Evolutionary conservation across 2,329 filamentous ascomycete genomes (phyloP), one percentile per base, ranked within the genome.

Genomic region (Tolypocladium pustulatum): DNA sequence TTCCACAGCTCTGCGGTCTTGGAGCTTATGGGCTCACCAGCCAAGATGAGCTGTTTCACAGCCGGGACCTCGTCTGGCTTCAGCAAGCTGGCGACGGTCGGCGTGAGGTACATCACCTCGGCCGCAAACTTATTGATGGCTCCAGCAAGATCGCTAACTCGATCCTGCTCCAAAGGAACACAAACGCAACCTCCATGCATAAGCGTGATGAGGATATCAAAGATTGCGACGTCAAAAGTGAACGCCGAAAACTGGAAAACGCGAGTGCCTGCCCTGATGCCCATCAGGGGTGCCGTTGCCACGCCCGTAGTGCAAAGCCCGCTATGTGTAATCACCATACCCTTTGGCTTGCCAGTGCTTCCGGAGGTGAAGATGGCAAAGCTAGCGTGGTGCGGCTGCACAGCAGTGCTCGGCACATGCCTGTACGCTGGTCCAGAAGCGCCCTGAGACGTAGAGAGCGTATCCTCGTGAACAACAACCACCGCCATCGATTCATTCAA

Each of bases 261-360:
- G 1, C 61, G 60, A 36, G 57, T 58, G 0, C 58, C 56, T 12
- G 60, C 43, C 12, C 60, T 54, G 9, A 61, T 56, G 9, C 55
- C 46, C 4, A 62, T 37, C 22, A 51, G 57, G 56, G 38, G 61
- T 34, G 34, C 51, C 36, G 41, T 46, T 9, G 41, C 41, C 1
- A 46, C 46, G 8, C 43, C 54, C 12, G 59, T 61, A 3, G 57
- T 60, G 17, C 60, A 63, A 6, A 62, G 38, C 25, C 40, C 58
- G 10, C 54, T 37, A n/a, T 59, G 56, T 56, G 56, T 36, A 3
- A 60, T 36, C 0, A 60, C 55, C 1, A 61, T 54, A 0, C 61
- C 80, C 65, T 84, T 84, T 0, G 81, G 81, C 17, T 70, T 71
- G 5, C 81, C 81, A 0, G 81, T 83, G 32, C 76, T 82, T n/a